These are phyloP conservation scores for Fomitopsis serialis DNA, from an alignment of 768 basidiomycete species.

Conservation along the genomic window DNA sequence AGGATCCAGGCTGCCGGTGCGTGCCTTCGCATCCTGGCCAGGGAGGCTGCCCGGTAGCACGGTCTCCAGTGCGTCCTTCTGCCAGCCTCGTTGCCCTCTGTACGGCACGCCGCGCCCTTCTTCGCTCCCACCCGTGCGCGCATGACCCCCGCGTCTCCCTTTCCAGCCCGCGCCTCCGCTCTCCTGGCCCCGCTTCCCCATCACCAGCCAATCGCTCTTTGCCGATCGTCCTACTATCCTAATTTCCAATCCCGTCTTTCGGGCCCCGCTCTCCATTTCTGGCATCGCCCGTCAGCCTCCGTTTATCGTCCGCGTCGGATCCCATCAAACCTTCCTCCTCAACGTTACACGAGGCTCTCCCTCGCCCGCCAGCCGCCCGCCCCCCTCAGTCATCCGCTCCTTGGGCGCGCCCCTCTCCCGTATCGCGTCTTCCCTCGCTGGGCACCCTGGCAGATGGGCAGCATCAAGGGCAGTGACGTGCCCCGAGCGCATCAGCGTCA, in stretches of 20 bases:
- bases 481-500: neutral
- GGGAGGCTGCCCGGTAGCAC: neutral
- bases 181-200: neutral
- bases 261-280: neutral
- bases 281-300: neutral
- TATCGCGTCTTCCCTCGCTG: neutral
- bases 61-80: neutral
- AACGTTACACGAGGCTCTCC: slow-evolving; percentile 3
- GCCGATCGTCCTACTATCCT: neutral
- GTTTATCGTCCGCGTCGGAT: neutral
- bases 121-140: neutral
- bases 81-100: neutral
- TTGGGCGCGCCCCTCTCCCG: neutral
- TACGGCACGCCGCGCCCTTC: neutral
- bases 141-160: neutral
- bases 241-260: neutral
- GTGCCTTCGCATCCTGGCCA: neutral
- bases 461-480: neutral
- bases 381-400: neutral
- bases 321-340: slow-evolving; percentile 1
- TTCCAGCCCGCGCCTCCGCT: neutral
- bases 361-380: neutral
- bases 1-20: neutral
- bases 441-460: neutral
- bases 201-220: neutral